Percentiles rank a stretch among this genome's conserved stretches.
phyloP scores from a whole-genome alignment of 306 rosid species.

The Mimosa pudica region DNA sequence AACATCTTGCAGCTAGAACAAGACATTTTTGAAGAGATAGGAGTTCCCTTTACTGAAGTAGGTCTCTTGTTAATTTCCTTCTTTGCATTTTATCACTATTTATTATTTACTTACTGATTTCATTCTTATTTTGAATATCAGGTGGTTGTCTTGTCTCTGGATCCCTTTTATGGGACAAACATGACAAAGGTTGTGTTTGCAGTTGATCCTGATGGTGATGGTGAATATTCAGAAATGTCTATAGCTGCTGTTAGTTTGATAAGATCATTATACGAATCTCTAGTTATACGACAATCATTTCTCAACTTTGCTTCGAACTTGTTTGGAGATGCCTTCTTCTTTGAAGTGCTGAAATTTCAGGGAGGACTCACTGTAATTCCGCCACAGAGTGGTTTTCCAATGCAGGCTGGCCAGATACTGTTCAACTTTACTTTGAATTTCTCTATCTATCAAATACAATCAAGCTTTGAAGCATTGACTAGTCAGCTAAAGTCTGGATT shows the following conservation, averaged over 20 bases:
- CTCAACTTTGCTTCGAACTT: conserved; percentile 61
- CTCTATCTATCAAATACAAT: conserved; percentile 71
- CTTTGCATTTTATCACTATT: conserved; percentile 15
- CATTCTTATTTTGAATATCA: conserved; percentile 40
- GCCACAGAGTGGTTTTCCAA: conserved; percentile 69
- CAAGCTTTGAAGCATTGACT: conserved; percentile 56
- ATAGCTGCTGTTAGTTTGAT: conserved; percentile 60
- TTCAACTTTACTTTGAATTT: conserved; percentile 80
- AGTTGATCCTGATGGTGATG: conserved; percentile 53
- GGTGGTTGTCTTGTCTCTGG: conserved; percentile 70
- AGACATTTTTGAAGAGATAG: conserved; percentile 66
- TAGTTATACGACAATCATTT: conserved; percentile 47
- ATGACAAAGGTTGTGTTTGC: conserved; percentile 69
- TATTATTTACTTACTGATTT: conserved; percentile 25
- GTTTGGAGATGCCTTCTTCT: conserved; percentile 59
- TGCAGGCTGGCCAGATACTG: conserved; percentile 63
- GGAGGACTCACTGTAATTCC: conserved; percentile 85
- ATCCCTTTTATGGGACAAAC: conserved; percentile 51
- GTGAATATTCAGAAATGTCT: conserved; percentile 47
- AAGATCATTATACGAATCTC: conserved; percentile 43
- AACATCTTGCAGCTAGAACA: conserved; percentile 56
- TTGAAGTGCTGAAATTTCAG: conserved; percentile 80
- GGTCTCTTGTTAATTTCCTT: conserved; percentile 28
- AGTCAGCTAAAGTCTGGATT: conserved; percentile 77
- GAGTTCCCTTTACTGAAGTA: conserved; percentile 63